Conservation (phyloP, 805 yeast species). For the Suhomyces prunicola region DNA sequence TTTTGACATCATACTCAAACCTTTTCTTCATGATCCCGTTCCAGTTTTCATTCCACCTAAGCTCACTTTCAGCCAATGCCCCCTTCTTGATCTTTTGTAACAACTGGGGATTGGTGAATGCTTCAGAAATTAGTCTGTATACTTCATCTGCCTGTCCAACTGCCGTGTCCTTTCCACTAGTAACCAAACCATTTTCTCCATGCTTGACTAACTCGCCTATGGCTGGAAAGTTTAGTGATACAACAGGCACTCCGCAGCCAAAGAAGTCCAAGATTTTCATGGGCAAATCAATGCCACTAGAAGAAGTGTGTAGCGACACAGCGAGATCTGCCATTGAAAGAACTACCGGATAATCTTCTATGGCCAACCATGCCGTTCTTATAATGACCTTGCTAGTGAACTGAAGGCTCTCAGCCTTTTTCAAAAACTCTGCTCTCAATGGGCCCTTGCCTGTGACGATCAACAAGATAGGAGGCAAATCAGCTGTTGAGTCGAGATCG, state of each 20-base stretch:
- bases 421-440: slow-evolving; percentile 50
- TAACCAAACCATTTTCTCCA: slow-evolving; percentile 62
- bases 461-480: slow-evolving; percentile 51
- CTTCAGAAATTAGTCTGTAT: slow-evolving; percentile 20
- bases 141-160: slow-evolving; percentile 22
- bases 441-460: slow-evolving; percentile 99
- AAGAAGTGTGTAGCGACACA: slow-evolving; percentile 83
- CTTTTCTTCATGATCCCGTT: slow-evolving; percentile 33
- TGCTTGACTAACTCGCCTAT: slow-evolving; percentile 72
- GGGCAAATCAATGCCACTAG: slow-evolving; percentile 92
- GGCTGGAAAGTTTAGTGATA: slow-evolving; percentile 74
- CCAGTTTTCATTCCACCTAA: slow-evolving; percentile 83
- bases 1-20: slow-evolving; percentile 16
- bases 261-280: slow-evolving; percentile 96
- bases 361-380: slow-evolving; percentile 69
- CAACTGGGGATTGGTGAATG: slow-evolving; percentile 28
- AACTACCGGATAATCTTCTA: slow-evolving; percentile 75
- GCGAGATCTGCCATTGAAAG: slow-evolving; percentile 82
- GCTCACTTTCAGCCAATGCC: slow-evolving; percentile 65
- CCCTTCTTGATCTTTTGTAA: slow-evolving; percentile 53
- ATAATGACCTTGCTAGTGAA: slow-evolving; percentile 53
- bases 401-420: slow-evolving; percentile 40
- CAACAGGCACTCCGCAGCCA: slow-evolving; percentile 93
- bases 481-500: slow-evolving; percentile 32
- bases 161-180: slow-evolving; percentile 22